phyloP scores from a whole-genome alignment of 2,329 filamentous ascomycete species.

The Thermochaetoides dissita region DNA sequence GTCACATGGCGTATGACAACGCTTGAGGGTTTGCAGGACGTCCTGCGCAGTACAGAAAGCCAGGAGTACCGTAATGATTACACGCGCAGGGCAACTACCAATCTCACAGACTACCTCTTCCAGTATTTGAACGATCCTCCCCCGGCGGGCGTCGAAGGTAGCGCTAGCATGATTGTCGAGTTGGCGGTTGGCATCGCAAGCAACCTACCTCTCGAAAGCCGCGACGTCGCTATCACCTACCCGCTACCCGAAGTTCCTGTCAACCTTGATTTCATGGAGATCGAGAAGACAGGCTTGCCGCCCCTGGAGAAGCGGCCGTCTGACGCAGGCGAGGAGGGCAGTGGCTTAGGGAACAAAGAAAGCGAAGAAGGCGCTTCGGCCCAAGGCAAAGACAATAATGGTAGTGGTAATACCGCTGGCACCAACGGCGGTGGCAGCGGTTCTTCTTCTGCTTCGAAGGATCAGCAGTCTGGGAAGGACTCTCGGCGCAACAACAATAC shows the following conservation, averaged over 20 bases:
- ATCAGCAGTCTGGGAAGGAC: slow-evolving; percentile 26
- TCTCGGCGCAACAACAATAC: slow-evolving; percentile 24
- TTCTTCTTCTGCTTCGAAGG: slow-evolving; percentile 12
- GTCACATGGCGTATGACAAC: slow-evolving; percentile 90
- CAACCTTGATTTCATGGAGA: slow-evolving; percentile 65
- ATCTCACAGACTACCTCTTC: slow-evolving; percentile 55
- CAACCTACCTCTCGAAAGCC: slow-evolving; percentile 78
- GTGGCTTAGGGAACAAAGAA: slow-evolving; percentile 23
- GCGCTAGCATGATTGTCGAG: slow-evolving; percentile 84
- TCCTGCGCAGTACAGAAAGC: slow-evolving; percentile 51
- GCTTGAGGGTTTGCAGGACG: slow-evolving; percentile 69
- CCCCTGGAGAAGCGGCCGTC: slow-evolving; percentile 34
- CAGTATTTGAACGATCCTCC: slow-evolving; percentile 64
- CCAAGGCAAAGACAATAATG: slow-evolving; percentile 20
- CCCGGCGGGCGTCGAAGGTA: slow-evolving; percentile 70
- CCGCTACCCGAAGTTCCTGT: slow-evolving; percentile 64
- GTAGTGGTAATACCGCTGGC: too few species aligned
- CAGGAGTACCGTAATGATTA: slow-evolving; percentile 54
- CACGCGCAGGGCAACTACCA: slow-evolving; percentile 53
- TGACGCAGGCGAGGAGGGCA: slow-evolving; percentile 28
- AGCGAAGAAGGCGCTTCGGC: slow-evolving; percentile 19
- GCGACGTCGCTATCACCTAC: slow-evolving; percentile 80
- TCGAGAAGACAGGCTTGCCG: slow-evolving; percentile 60
- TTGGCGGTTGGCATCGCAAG: slow-evolving; percentile 72
- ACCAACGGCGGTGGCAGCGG: too few species aligned